phyloP scores from a whole-genome alignment of 768 basidiomycete genomes.

The Chlorophyllum brunneum region DNA sequence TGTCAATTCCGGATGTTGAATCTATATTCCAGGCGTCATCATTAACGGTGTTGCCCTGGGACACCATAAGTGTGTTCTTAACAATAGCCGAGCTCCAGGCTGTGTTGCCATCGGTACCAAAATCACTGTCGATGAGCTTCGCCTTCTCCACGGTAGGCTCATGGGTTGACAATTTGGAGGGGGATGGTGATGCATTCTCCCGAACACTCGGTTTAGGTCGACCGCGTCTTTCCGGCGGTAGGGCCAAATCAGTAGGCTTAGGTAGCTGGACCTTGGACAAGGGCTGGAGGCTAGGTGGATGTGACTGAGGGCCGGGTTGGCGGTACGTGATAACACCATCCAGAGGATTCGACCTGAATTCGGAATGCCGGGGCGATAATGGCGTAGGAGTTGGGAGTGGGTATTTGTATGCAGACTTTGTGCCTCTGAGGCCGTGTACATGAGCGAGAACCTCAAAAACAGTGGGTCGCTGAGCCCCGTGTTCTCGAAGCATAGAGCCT shows the following conservation, averaged over 20 bases:
- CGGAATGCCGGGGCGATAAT: slow-evolving; percentile 35
- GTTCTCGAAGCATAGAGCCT: slow-evolving; percentile 93
- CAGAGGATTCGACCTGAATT: slow-evolving; percentile 25
- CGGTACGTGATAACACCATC: slow-evolving; percentile 11
- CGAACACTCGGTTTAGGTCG: slow-evolving; percentile 2
- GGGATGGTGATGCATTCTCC: background rate
- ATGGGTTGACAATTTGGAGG: background rate
- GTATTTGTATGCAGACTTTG: slow-evolving; percentile 77
- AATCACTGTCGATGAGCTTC: slow-evolving; percentile 33
- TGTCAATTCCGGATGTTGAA: background rate
- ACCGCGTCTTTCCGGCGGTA: slow-evolving; percentile 6
- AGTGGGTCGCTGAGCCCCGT: slow-evolving; percentile 79
- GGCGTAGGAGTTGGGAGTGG: slow-evolving; percentile 46
- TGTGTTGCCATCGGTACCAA: slow-evolving; percentile 25
- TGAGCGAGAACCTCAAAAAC: slow-evolving; percentile 82
- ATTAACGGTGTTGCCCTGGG: background rate
- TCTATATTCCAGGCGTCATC: slow-evolving; percentile 44
- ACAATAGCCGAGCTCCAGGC: slow-evolving; percentile 9
- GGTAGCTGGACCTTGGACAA: slow-evolving; percentile 17
- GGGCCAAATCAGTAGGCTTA: background rate
- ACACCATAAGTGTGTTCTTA: background rate
- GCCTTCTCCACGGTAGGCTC: slow-evolving; percentile 13
- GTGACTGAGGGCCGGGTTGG: slow-evolving; percentile 1
- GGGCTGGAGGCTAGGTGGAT: slow-evolving; percentile 5
- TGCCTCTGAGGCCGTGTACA: slow-evolving; percentile 86